These are phyloP conservation scores for Microbotryomycetes sp. DNA, from an alignment of 1,284 basidiomycete genomes.

Conservation along the genomic window DNA sequence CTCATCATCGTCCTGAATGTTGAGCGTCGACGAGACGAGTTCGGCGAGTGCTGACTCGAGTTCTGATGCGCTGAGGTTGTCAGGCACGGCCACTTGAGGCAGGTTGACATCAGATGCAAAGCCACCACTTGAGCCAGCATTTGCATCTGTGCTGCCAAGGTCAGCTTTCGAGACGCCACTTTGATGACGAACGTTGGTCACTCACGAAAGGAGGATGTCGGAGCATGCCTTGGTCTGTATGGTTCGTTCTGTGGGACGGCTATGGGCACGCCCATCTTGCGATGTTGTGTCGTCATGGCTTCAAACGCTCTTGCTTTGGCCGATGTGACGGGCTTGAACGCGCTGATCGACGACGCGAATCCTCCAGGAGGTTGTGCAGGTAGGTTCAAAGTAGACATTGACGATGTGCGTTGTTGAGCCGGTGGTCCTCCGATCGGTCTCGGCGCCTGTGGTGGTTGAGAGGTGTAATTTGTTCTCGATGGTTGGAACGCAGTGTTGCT, in stretches of 20 bases:
- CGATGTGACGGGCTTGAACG: not conserved
- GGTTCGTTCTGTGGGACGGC: slow-evolving; percentile 19
- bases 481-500: too few species aligned
- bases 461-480: too few species aligned
- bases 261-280: slow-evolving; percentile 20
- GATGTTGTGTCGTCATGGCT: slow-evolving; percentile 6
- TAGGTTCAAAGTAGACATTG: too few species aligned
- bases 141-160: not conserved
- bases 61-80: slow-evolving; percentile 10
- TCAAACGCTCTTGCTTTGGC: slow-evolving; percentile 6
- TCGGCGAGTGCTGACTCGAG: slow-evolving; percentile 26
- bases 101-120: not conserved
- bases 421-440: too few species aligned
- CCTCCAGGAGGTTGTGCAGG: slow-evolving; percentile 1
- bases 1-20: slow-evolving; percentile 24
- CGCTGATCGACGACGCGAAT: not conserved
- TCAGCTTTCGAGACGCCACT: not conserved
- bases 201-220: not conserved
- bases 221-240: not conserved
- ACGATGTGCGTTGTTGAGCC: too few species aligned
- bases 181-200: not conserved
- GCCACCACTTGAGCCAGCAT: not conserved
- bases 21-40: slow-evolving; percentile 21
- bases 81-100: slow-evolving; percentile 8
- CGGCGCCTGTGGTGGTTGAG: too few species aligned